phyloP scores from a whole-genome alignment of 2,329 filamentous ascomycete species.

The Beauveria caledonica region DNA sequence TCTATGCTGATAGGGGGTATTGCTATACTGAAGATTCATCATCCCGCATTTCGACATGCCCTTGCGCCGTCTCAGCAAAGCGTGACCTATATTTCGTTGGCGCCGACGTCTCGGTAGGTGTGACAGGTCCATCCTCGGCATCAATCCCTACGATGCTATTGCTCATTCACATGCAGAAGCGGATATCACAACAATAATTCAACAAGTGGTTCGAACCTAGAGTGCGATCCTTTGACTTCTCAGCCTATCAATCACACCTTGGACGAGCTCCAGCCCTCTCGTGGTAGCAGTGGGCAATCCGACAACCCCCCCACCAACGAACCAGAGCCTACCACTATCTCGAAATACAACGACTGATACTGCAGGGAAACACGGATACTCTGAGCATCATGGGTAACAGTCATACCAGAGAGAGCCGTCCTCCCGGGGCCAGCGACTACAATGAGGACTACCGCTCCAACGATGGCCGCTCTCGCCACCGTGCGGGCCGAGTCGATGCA shows the following conservation, averaged over 20 bases:
- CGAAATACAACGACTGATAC: background rate
- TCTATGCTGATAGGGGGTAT: background rate
- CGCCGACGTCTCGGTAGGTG: background rate
- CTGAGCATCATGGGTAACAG: slow-evolving; percentile 28
- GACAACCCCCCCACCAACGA: background rate
- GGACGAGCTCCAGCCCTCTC: background rate
- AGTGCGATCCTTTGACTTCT: background rate
- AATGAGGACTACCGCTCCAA: background rate
- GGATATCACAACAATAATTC: background rate
- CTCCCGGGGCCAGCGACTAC: slow-evolving; percentile 17
- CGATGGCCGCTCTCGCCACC: slow-evolving; percentile 12
- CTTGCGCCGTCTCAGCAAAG: background rate
- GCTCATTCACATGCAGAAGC: background rate
- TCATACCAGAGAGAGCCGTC: slow-evolving; percentile 32
- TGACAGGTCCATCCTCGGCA: background rate
- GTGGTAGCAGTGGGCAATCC: background rate
- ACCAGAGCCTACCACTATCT: background rate
- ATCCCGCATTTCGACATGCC: background rate
- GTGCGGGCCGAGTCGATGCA: slow-evolving; percentile 37
- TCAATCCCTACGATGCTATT: background rate
- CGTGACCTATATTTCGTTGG: background rate
- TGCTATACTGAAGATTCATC: background rate
- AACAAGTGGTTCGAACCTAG: no score
- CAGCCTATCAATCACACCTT: background rate
- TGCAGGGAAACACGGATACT: background rate